A percentile compares a stretch with the other conserved stretches of the same genome.
Evolutionary conservation across 768 basidiomycete species (phyloP).

Genomic region (Mycena pura): DNA sequence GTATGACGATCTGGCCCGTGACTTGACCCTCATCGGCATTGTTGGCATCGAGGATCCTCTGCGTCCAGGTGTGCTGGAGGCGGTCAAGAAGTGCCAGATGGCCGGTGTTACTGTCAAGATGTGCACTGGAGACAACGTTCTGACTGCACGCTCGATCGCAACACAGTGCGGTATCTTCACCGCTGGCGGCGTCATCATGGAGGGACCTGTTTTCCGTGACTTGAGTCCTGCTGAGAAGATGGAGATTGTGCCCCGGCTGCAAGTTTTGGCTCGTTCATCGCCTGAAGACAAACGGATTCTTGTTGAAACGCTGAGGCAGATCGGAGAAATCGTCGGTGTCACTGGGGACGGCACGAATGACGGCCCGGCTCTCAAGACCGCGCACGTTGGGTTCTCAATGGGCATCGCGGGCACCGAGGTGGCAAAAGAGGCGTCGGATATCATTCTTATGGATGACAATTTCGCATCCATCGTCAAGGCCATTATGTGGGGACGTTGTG

Average conservation of each 20-base stretch:
- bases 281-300: constrained; percentile 97
- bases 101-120: constrained; percentile 97
- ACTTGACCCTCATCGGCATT: constrained; percentile 88
- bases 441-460: constrained; percentile 98
- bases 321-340: constrained; percentile 93
- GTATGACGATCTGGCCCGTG: constrained; percentile 69
- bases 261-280: constrained; percentile 96
- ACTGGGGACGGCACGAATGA: constrained; percentile 99
- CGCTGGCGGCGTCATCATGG: constrained; percentile 95
- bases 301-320: constrained; percentile 83
- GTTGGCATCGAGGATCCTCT: constrained; percentile 97
- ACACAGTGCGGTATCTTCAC: constrained; percentile 96
- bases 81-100: constrained; percentile 84
- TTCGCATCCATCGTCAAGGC: constrained; percentile 96
- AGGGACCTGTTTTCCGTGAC: constrained; percentile 91
- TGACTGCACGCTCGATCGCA: constrained; percentile 96
- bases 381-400: constrained; percentile 97
- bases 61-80: constrained; percentile 86
- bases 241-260: constrained; percentile 88
- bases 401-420: constrained; percentile 97
- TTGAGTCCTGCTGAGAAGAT: constrained; percentile 73
- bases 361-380: constrained; percentile 93
- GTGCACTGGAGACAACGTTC: constrained; percentile 98
- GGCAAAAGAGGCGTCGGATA: constrained; percentile 98
- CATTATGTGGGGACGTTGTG: constrained; percentile 99